These are phyloP conservation scores for Calonectria henricotiae DNA, from an alignment of 2,329 filamentous ascomycete species.

Conservation along the genomic window DNA sequence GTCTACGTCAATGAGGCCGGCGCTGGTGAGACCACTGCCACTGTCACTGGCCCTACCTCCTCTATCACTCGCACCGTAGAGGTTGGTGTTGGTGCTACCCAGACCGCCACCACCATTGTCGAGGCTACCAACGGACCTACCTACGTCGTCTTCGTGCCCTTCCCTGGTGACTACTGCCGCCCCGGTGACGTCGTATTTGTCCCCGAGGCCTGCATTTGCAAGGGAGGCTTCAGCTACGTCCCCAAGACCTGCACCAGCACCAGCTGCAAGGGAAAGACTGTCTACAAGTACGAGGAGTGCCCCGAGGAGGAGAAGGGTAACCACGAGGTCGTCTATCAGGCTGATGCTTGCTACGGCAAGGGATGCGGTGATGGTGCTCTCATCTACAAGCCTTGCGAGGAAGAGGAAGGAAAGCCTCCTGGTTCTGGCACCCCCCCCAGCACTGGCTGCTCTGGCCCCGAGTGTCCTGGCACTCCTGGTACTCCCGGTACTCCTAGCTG, in stretches of 20 bases:
- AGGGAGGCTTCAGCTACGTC: constrained; percentile 44
- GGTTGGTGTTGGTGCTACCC: constrained; percentile 43
- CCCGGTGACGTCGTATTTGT: constrained; percentile 45
- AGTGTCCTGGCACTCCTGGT: neutral
- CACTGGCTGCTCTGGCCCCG: neutral
- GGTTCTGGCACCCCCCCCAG: constrained; percentile 14
- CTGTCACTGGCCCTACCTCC: neutral
- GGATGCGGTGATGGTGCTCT: neutral
- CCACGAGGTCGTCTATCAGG: constrained; percentile 28
- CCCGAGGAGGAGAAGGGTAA: constrained; percentile 13
- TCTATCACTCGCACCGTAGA: constrained; percentile 22
- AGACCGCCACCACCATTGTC: constrained; percentile 44
- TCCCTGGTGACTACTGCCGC: constrained; percentile 42
- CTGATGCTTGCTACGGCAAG: constrained; percentile 42
- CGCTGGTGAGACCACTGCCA: neutral
- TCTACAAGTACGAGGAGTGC: constrained; percentile 49
- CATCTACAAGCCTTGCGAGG: constrained; percentile 50
- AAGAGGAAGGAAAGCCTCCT: constrained; percentile 29
- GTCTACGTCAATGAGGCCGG: constrained; percentile 46
- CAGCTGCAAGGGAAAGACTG: constrained; percentile 43
- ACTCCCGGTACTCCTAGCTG: neutral
- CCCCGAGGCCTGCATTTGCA: constrained; percentile 43
- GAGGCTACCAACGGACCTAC: constrained; percentile 10
- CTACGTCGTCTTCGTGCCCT: constrained; percentile 46
- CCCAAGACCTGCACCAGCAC: constrained; percentile 43